A percentile compares a stretch with the other conserved stretches of the same genome.
Evolutionary conservation across 495 filamentous ascomycete genomes (phyloP).

Genomic region (Hypoxylon rickii): DNA sequence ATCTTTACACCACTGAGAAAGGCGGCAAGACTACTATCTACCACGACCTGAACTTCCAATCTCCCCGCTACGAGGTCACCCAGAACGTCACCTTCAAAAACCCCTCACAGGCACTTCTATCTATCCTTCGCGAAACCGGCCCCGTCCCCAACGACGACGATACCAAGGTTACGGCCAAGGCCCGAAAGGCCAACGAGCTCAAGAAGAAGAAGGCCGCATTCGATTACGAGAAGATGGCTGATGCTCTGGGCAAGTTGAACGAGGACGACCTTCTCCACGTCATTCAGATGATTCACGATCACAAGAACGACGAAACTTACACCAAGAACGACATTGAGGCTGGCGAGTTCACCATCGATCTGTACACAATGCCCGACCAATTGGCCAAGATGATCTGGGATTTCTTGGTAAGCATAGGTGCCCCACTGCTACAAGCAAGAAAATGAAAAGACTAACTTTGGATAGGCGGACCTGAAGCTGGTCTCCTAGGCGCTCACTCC

Average conservation of each 20-base stretch:
- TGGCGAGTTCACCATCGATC: constrained; percentile 97
- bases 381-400: constrained; percentile 94
- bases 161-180: constrained; percentile 52
- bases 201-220: constrained; percentile 85
- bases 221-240: constrained; percentile 97
- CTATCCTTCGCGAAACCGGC: constrained; percentile 76
- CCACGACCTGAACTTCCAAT: constrained; percentile 93
- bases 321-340: constrained; percentile 97
- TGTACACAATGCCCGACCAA: constrained; percentile 88
- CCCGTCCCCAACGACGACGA: constrained; percentile 77
- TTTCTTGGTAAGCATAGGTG: constrained; percentile 54
- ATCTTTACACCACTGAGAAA: constrained; percentile 79
- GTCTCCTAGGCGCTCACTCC: constrained; percentile 17
- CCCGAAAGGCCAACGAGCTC: constrained; percentile 65
- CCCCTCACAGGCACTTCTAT: constrained; percentile 79
- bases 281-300: constrained; percentile 97
- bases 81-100: constrained; percentile 88
- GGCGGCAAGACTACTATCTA: constrained; percentile 76
- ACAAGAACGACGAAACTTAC: constrained; percentile 89
- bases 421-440: neutral
- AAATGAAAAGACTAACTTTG: constrained; percentile 6
- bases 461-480: constrained; percentile 33
- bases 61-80: constrained; percentile 78
- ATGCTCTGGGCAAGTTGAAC: constrained; percentile 79
- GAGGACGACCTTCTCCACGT: constrained; percentile 93